Evolutionary conservation across 2,329 filamentous ascomycete species (phyloP).

Genomic region (Botrytis aclada): DNA sequence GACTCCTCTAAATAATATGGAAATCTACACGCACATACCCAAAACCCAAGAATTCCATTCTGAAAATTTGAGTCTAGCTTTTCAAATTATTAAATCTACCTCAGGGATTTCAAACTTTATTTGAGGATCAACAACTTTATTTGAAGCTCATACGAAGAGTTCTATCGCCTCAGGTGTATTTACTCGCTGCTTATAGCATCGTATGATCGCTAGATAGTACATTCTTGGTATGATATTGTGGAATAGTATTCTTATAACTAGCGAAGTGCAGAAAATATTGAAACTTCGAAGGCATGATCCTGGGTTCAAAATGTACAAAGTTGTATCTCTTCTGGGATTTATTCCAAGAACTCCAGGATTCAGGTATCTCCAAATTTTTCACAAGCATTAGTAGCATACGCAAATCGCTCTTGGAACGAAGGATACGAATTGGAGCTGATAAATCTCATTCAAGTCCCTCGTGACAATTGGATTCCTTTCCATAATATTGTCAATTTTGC

Average conservation of each 20-base stretch:
- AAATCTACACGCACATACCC: background rate
- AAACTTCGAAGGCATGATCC: background rate
- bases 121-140: conserved; percentile 1
- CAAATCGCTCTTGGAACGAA: background rate
- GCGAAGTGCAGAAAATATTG: background rate
- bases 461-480: background rate
- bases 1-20: background rate
- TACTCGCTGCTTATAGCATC: background rate
- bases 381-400: background rate
- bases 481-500: background rate
- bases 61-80: background rate
- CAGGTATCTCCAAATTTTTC: background rate
- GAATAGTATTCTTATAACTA: background rate
- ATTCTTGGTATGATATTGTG: background rate
- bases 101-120: conserved; percentile 4
- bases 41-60: background rate
- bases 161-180: background rate
- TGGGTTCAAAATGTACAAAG: background rate
- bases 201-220: background rate
- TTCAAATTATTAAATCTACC: background rate
- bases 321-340: background rate
- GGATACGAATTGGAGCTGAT: too few species aligned
- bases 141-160: background rate
- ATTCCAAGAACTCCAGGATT: background rate
- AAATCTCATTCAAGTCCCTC: background rate